A percentile compares a stretch with the other conserved stretches of the same genome.
Evolutionary conservation across 345 rosid genomes (phyloP).

Genomic region (Theobroma cacao): DNA sequence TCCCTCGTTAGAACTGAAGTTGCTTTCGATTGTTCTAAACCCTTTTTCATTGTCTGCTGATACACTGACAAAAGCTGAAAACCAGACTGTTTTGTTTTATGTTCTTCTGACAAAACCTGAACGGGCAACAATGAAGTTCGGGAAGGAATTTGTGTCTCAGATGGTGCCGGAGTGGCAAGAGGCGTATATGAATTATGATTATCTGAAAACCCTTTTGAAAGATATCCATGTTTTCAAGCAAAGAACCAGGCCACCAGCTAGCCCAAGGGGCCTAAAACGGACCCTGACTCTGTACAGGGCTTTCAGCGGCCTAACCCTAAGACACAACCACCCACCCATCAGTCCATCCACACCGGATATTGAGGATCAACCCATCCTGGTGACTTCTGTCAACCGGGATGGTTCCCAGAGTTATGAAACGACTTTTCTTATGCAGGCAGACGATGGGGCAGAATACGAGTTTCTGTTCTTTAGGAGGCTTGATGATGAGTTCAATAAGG

Average conservation of each 20-base stretch:
- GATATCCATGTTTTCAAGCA: slow-evolving; percentile 42
- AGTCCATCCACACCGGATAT: slow-evolving; percentile 24
- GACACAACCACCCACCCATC: slow-evolving; percentile 7
- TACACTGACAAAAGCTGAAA: neutral
- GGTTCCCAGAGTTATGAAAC: slow-evolving; percentile 41
- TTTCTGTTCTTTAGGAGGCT: slow-evolving; percentile 50
- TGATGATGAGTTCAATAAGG: slow-evolving; percentile 64
- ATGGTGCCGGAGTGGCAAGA: slow-evolving; percentile 83
- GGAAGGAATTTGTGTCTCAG: slow-evolving; percentile 61
- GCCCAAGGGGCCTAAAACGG: slow-evolving; percentile 26
- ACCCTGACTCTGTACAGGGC: slow-evolving; percentile 46
- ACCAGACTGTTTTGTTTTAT: neutral
- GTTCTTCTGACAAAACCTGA: neutral
- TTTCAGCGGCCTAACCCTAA: slow-evolving; percentile 54
- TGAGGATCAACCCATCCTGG: slow-evolving; percentile 43
- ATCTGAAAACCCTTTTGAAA: slow-evolving; percentile 51
- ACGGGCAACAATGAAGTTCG: slow-evolving; percentile 54
- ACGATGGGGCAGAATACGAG: slow-evolving; percentile 66
- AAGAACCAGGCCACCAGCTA: slow-evolving; percentile 22
- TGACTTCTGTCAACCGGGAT: slow-evolving; percentile 25
- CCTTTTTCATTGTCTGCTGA: neutral
- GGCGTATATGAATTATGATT: slow-evolving; percentile 58
- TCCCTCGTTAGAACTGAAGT: neutral
- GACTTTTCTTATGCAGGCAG: slow-evolving; percentile 45
- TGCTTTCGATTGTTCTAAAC: neutral